Evolutionary conservation across 75 land plant genomes (phyloP).

Genomic region (Cunninghamia lanceolata): DNA sequence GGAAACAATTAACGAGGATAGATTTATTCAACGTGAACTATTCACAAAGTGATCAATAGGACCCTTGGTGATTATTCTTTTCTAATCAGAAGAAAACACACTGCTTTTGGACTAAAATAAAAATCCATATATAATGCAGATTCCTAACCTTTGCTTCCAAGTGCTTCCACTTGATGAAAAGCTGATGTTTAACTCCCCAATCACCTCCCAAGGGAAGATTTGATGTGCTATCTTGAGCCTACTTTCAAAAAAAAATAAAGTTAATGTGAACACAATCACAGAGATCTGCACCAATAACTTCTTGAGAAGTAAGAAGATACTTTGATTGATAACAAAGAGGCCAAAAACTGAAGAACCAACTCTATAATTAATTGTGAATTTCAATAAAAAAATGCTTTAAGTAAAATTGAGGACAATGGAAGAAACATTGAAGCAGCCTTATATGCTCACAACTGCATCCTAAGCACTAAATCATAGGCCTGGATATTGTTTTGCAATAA

Average conservation of each 20-base stretch:
- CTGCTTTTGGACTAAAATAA: not conserved
- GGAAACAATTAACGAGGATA: not conserved
- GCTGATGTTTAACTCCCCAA: conserved; percentile 86
- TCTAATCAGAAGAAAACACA: not conserved
- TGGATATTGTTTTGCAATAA: not conserved
- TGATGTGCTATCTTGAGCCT: conserved; percentile 66
- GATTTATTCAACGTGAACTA: not conserved
- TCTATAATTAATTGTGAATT: not conserved
- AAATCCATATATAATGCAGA: not conserved
- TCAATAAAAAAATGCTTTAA: not conserved
- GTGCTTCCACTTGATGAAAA: conserved; percentile 87
- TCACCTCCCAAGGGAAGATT: conserved; percentile 43
- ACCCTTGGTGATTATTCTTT: not conserved
- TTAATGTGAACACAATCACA: not conserved
- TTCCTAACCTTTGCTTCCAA: conserved; percentile 85
- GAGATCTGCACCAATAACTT: not conserved
- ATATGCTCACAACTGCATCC: not conserved
- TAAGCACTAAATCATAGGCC: not conserved
- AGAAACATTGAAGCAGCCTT: not conserved
- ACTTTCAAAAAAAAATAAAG: conserved; percentile 5
- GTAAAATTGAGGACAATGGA: not conserved
- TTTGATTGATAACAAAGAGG: not conserved
- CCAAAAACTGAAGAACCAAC: not conserved
- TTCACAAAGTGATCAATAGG: not conserved
- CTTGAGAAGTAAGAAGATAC: not conserved